Base-by-base conservation (phyloP, 2,329 filamentous ascomycete genomes). In the Ophiobolus disseminans region DNA sequence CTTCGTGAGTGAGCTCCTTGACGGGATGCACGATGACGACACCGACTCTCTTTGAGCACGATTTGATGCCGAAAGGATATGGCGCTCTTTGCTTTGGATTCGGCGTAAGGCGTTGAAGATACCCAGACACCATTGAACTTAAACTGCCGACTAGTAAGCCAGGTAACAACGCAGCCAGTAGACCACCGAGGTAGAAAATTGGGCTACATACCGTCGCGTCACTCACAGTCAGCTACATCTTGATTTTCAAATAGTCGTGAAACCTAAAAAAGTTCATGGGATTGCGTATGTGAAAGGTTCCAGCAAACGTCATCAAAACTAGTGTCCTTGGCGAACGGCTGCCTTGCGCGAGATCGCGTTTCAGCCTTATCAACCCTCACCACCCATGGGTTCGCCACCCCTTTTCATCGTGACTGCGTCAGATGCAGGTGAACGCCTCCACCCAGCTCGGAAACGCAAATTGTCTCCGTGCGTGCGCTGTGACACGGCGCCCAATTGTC, bases 351-450 rank as follows among this genome's bases (percentile, higher is more conserved):
- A 30, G 22, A 41, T 40, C 28, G 40, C 30, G 53, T 55, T 53
- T 52, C 53, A 52, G 53, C 45, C 40, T 47, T 48, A 19, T 44
- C 23, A n/a, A 19, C 32, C 25, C 25, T 38, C 34, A 36, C 54
- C 32, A 42, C 32, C 45, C 44, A 38, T 34, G 8, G n/a, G 16
- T 32, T 32, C 16, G 30, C 30, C 30, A 32, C 30, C 30, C 30
- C 30, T 32, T 14, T 32, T 32, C n/a, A 5, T 32, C 30, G 30
- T 14, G 7, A 7, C 30, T n/a, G 30, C 19, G 17, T 13, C 14
- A 8, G 20, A 14, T 45, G 42, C 34, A 45, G 26, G 42, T 20
- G 42, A 45, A 45, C 32, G 13, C n/a, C 32, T 31, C 10, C 20
- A n/a, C 32, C 30, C 16, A 31, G n/a, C 5, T 23, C 43, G 28